Evolutionary conservation across 768 basidiomycete genomes (phyloP).

Genomic region (Hygrophorus pudorinus): DNA sequence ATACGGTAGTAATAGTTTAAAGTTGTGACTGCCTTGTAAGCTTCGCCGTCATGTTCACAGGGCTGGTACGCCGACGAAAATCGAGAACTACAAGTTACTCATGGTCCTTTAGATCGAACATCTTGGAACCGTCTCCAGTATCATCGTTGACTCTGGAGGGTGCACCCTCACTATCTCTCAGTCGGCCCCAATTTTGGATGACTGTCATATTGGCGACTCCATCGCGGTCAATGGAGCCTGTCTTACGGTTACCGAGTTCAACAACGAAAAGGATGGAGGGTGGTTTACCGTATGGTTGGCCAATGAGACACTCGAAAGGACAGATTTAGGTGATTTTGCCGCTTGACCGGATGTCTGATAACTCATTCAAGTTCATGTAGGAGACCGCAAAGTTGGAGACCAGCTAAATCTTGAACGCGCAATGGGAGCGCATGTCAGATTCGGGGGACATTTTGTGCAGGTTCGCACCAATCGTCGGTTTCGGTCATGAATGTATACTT

Average conservation of each 20-base stretch:
- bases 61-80: constrained; percentile 43
- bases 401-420: constrained; percentile 90
- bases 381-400: constrained; percentile 68
- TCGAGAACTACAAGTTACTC: constrained; percentile 4
- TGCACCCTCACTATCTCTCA: constrained; percentile 75
- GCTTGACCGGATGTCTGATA: neutral
- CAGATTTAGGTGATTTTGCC: constrained; percentile 65
- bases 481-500: neutral
- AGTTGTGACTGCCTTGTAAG: constrained; percentile 1
- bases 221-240: constrained; percentile 87
- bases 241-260: constrained; percentile 84
- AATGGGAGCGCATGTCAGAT: constrained; percentile 83
- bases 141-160: constrained; percentile 59
- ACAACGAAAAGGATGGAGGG: constrained; percentile 48
- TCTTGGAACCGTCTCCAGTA: constrained; percentile 61
- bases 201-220: constrained; percentile 91
- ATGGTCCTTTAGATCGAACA: constrained; percentile 67
- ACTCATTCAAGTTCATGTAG: constrained; percentile 26
- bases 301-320: constrained; percentile 87
- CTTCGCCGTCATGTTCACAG: constrained; percentile 58
- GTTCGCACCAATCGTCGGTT: constrained; percentile 27
- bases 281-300: constrained; percentile 94
- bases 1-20: too few species aligned
- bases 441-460: constrained; percentile 98
- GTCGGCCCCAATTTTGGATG: constrained; percentile 63